Conservation (phyloP, 768 basidiomycete species). For the Suillus lakei region DNA sequence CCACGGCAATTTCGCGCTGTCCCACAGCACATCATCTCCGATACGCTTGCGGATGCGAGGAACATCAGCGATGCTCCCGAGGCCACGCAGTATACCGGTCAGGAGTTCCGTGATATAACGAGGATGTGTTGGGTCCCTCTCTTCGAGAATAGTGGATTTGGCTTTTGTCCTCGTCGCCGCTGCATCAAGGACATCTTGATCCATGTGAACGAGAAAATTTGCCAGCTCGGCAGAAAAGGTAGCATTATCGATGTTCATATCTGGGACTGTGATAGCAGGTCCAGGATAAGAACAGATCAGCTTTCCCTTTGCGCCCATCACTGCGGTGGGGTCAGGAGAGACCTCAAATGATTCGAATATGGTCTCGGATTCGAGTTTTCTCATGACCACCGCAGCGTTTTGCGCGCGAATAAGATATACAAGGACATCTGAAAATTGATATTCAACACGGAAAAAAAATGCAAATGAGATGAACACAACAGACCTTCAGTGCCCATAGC, state of each 20-base stretch:
- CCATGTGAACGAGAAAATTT: conserved; percentile 42
- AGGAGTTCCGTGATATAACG: conserved; percentile 55
- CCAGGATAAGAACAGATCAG: conserved; percentile 52
- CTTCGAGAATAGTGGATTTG: conserved; percentile 23
- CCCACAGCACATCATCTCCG: conserved; percentile 51
- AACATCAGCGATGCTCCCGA: conserved; percentile 35
- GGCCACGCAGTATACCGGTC: conserved; percentile 47
- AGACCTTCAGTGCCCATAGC: conserved; percentile 23
- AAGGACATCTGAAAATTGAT: conserved; percentile 37
- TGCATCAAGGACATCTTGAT: conserved; percentile 34
- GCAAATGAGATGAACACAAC: neutral
- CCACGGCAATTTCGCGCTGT: conserved; percentile 46
- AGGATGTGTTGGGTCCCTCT: conserved; percentile 43
- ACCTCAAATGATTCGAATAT: conserved; percentile 53
- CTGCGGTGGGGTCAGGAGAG: conserved; percentile 37
- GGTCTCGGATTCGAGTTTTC: conserved; percentile 30
- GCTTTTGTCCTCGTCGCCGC: conserved; percentile 43
- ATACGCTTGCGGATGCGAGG: conserved; percentile 45
- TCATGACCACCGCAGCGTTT: conserved; percentile 51
- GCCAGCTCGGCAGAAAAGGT: conserved; percentile 41
- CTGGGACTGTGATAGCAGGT: conserved; percentile 44
- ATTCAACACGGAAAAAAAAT: neutral
- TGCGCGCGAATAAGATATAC: conserved; percentile 48
- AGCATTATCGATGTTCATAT: conserved; percentile 28
- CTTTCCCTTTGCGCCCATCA: conserved; percentile 47